phyloP scores from a whole-genome alignment of 2,329 filamentous ascomycete genomes.

The Fusarium xylarioides region DNA sequence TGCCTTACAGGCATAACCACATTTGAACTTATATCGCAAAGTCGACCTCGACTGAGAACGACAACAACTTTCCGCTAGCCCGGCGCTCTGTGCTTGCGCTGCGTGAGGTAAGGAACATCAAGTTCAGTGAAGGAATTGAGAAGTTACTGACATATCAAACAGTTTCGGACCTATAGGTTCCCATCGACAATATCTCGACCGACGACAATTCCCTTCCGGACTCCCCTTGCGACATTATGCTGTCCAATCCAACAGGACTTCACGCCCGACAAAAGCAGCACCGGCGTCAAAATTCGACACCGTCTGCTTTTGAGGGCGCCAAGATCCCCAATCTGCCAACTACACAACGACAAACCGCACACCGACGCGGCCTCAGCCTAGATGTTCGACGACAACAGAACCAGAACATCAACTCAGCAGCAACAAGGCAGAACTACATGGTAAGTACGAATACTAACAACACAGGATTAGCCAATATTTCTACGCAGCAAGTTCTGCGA shows the following conservation, averaged over 20 bases:
- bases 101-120: constrained; percentile 72
- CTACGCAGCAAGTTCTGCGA: constrained; percentile 81
- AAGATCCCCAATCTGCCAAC: constrained; percentile 71
- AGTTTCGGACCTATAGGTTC: constrained; percentile 61
- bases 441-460: constrained; percentile 66
- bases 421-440: constrained; percentile 48
- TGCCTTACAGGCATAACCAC: constrained; percentile 47
- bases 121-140: not conserved
- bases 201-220: constrained; percentile 68
- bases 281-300: constrained; percentile 88
- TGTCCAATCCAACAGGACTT: constrained; percentile 79
- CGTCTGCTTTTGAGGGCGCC: constrained; percentile 77
- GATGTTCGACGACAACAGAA: constrained; percentile 72
- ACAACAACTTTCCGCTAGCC: constrained; percentile 61
- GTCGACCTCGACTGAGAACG: constrained; percentile 61
- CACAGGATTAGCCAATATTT: constrained; percentile 62
- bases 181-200: constrained; percentile 60
- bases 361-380: constrained; percentile 86
- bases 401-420: constrained; percentile 36
- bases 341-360: constrained; percentile 59
- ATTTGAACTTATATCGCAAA: constrained; percentile 41
- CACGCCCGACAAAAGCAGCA: constrained; percentile 68
- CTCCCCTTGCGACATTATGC: constrained; percentile 77
- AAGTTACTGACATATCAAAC: constrained; percentile 6
- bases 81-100: constrained; percentile 84